Evolutionary conservation across 208 protist genomes (phyloP), one percentile per base, ranked within the genome.

Genomic region (Acanthamoeba healyi): DNA sequence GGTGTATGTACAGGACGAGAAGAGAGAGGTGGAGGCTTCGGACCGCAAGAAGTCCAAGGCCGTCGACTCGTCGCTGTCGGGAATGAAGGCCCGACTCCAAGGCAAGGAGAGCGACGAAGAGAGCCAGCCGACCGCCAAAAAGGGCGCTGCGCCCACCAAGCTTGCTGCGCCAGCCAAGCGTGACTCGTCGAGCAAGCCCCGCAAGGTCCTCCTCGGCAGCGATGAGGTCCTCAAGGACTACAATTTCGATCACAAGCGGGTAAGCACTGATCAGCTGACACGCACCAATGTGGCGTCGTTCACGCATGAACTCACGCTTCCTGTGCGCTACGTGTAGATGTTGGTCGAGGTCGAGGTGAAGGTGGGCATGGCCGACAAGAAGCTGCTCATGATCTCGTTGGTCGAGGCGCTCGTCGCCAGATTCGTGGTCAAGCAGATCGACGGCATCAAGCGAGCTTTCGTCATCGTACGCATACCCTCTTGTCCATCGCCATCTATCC

Each of bases 381-480:
- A 96, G 94, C 70, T 95, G 56, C 61, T 96, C 1, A 94, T 96
- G 94, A 74, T 96, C 22, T 63, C 72, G 44, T 56, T 96, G 54
- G 82, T 96, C 0, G 95, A 96, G 61, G 46, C 38, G 1, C 87
- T 94, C n/a, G 54, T 92, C 40, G 1, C 61, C 14, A 96, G 94
- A n/a, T 94, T 90, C 51, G 56, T 96, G 2, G 77, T 96, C 1
- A 92, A 96, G 58, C 65, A 61, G 26, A 74, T 86, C 42, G 81
- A 74, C 29, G 92, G 92, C 81, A 96, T 96, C 61, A 88, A 92
- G 7, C 67, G 86, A 82, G 86, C 72, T 89, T 94, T 96, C 40
- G 77, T 96, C 44, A 94, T 93, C 92, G 86, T 54, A 82, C 54
- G 90, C 58, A 15, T 40, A 22, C 42, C 42, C 4, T 81, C 22